These are phyloP conservation scores for Volvox africanus DNA, from an alignment of 139 green algal species.

Conservation along the genomic window DNA sequence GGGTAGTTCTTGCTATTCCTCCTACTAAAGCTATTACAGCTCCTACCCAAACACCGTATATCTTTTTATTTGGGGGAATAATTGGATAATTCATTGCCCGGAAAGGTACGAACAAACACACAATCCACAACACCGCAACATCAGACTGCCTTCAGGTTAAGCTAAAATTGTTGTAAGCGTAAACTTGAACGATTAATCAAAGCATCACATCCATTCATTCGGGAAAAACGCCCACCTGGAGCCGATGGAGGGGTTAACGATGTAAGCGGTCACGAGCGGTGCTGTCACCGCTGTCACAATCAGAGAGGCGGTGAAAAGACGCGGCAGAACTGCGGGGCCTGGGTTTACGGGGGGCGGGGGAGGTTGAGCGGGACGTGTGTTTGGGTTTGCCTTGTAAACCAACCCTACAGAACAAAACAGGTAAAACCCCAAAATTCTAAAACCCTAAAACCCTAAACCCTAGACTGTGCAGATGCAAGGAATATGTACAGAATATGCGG, in stretches of 20 bases:
- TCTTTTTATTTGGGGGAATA: not conserved
- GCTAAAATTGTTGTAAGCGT: no score
- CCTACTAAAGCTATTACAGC: not conserved
- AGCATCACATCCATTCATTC: no score
- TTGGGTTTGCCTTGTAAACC: no score
- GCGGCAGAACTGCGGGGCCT: slow-evolving; percentile 54
- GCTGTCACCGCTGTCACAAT: slow-evolving; percentile 59
- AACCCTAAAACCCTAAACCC: not conserved
- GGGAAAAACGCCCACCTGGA: slow-evolving; percentile 21
- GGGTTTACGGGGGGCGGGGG: not conserved
- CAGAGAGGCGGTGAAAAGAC: slow-evolving; percentile 62
- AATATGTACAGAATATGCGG: not conserved
- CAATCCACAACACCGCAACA: not conserved
- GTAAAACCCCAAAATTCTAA: not conserved
- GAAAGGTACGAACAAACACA: not conserved
- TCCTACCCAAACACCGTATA: not conserved
- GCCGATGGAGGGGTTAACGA: not conserved
- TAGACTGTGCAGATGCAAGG: not conserved
- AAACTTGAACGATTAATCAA: no score
- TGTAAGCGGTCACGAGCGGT: slow-evolving; percentile 46
- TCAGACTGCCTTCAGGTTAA: no score
- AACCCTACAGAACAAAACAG: no score
- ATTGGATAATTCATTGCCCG: not conserved
- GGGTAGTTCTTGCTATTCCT: not conserved
- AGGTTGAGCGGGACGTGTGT: not conserved